Evolutionary conservation across 768 basidiomycete species (phyloP).

Genomic region (Boletus subcaerulescens): DNA sequence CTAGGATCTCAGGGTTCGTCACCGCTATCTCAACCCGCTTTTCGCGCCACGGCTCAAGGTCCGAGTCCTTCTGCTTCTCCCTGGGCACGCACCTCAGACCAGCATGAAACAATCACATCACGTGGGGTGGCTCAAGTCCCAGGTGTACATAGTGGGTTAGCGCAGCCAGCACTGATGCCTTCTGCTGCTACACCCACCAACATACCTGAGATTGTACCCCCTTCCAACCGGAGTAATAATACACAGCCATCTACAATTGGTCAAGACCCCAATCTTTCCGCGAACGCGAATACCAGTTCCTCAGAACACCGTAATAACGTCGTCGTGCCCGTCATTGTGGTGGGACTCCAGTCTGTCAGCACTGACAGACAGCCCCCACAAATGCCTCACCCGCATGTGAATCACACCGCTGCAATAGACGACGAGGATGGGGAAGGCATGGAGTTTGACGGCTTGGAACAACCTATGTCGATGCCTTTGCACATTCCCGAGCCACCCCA

Average conservation of each 20-base stretch:
- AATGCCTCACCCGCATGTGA: constrained; percentile 10
- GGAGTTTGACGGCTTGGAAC: constrained; percentile 26
- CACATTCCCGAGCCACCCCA: constrained; percentile 28
- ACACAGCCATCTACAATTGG: constrained; percentile 5
- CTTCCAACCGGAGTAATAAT: constrained; percentile 8
- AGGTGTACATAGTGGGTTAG: constrained; percentile 16
- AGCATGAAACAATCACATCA: constrained; percentile 18
- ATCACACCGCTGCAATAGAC: constrained; percentile 14
- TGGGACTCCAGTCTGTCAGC: constrained; percentile 75
- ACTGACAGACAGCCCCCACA: constrained; percentile 37
- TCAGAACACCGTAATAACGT: constrained; percentile 36
- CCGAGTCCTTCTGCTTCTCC: constrained; percentile 17
- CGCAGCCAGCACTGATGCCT: constrained; percentile 6
- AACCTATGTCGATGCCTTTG: constrained; percentile 24
- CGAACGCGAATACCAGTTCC: constrained; percentile 16
- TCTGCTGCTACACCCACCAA: constrained; percentile 14
- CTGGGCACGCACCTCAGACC: constrained; percentile 15
- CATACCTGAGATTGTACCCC: constrained; percentile 15
- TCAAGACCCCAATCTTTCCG: constrained; percentile 14
- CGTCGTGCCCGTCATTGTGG: constrained; percentile 81
- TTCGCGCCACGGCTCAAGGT: constrained; percentile 16
- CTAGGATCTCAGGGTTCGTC: constrained; percentile 15
- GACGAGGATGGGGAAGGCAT: constrained; percentile 27
- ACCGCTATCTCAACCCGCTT: constrained; percentile 26
- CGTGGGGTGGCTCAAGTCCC: constrained; percentile 13